Base-by-base conservation (phyloP, 768 basidiomycete species). In the Amanita phalloides region DNA sequence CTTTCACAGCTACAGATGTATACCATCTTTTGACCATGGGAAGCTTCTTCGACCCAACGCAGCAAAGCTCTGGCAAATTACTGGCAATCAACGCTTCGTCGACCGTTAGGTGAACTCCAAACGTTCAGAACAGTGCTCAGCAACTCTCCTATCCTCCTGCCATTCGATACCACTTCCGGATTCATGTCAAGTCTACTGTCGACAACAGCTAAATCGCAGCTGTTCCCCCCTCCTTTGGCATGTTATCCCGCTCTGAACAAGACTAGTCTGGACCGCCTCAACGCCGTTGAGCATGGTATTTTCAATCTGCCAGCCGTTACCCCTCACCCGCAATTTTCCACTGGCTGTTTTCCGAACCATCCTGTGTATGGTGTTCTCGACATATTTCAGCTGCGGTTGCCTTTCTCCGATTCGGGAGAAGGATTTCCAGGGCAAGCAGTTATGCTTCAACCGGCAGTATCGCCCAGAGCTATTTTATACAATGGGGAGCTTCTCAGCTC, bases 331-430 rank as follows among this genome's bases (percentile, higher is more conserved):
- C 56, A 61, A 39, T 81, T 82, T 57, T 63, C 78, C 55, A 38
- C 71, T 6, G 61, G 67, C 3, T 86, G 84, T 61, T 84, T 72
- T 61, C 65, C 73, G 7, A 69, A 71, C 56, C 73, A 78, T 26
- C 83, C 81, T 2, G 64, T 81, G n/a, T 85, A 86, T 57, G 82
- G 82, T 14, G 67, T 79, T 23, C 65, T 86, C 48, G 72, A 84
- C 55, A 59, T 82, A 13, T 62, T 83, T 33, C 71, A 66, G n/a
- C 64, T 81, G 23, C 75, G 82, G 13, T 66, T 82, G 25, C 81
- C 83, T 13, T 84, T 79, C 61, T 47, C 65, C 8, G 75, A 81
- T 59, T 64, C 67, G 4, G 61, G 69, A 32, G 58, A 63, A 13
- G 71, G 70, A 13, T 63, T 70, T 38, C 64, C 74, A 4, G 70